Evolutionary conservation across 2,329 filamentous ascomycete species (phyloP).

Genomic region (Didymella arachidicola): DNA sequence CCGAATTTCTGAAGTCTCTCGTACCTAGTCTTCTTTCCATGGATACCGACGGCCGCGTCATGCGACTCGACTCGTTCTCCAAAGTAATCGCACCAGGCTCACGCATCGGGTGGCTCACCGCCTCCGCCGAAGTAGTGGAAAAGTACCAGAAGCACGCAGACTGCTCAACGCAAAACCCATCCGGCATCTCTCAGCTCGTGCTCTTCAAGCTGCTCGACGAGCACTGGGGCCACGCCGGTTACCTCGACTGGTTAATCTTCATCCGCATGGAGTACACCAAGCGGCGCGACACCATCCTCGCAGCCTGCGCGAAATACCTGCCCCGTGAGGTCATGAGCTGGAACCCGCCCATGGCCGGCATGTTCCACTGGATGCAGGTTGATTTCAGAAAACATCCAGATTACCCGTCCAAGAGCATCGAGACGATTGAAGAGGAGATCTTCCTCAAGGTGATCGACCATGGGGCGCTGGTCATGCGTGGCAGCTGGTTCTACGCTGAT

Average conservation of each 20-base stretch:
- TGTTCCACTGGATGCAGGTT: slow-evolving; percentile 89
- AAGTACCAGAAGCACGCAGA: slow-evolving; percentile 84
- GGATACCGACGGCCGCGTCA: slow-evolving; percentile 84
- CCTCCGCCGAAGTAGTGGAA: slow-evolving; percentile 82
- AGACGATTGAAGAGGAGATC: slow-evolving; percentile 82
- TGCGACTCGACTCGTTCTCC: slow-evolving; percentile 92
- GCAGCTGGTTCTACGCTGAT: slow-evolving; percentile 91
- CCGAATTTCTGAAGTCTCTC: slow-evolving; percentile 76
- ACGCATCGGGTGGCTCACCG: slow-evolving; percentile 88
- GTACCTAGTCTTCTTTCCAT: slow-evolving; percentile 80
- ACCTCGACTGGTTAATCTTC: slow-evolving; percentile 86
- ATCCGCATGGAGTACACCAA: slow-evolving; percentile 81
- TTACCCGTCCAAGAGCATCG: slow-evolving; percentile 58
- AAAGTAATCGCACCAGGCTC: slow-evolving; percentile 88
- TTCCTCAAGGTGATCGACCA: slow-evolving; percentile 78
- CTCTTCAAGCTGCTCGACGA: slow-evolving; percentile 92
- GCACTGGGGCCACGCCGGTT: slow-evolving; percentile 91
- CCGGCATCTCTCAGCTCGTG: slow-evolving; percentile 82
- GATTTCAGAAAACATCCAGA: slow-evolving; percentile 72
- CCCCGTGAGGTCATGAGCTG: slow-evolving; percentile 79
- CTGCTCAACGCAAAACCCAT: slow-evolving; percentile 82
- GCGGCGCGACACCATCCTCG: slow-evolving; percentile 77
- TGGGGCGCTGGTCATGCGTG: slow-evolving; percentile 81
- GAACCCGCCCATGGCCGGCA: slow-evolving; percentile 82
- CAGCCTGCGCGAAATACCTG: slow-evolving; percentile 79